Base-by-base conservation (phyloP, 805 yeast genomes). In the Zygosaccharomyces gambellarensis region DNA sequence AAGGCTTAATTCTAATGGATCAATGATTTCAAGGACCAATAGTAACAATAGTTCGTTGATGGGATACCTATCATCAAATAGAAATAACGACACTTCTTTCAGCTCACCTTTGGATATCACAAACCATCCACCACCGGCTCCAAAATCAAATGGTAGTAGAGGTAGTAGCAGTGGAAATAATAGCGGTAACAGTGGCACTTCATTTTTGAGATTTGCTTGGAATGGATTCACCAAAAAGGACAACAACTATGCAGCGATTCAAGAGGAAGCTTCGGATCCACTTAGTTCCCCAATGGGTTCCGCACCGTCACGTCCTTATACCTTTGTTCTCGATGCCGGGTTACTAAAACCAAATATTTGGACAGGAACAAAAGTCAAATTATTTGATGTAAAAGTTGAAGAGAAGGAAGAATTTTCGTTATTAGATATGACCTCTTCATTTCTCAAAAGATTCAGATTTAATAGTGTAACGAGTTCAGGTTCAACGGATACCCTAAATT, bases 321-420 rank as follows among this genome's bases (percentile, higher is more conserved):
- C 34, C 22, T 50, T 68, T 54, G 60, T 64, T 1, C 29, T 60
- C 1, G 69, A 67, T 22, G 52, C 62, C 2, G 64, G 71, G 2
- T 39, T 71, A 3, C 56, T 71, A 9, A 63, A 67, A 45, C 62
- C 70, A 3, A 80, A 81, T 50, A 71, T 76, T 11, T 83, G 86
- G 86, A 68, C 71, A 17, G 70, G 70, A 8, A 79, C 86, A 3
- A 54, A 67, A 14, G 67, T 83, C 14, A 71, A 62, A 53, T 70
- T 83, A 42, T 83, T 85, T 63, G 71, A 70, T 36, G 69, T 82
- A 8, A 71, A 68, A 51, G 71, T 65, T 41, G 64, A 66, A 4
- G 67, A 62, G n/a, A 67, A 66, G 29, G 71, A 65, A 36, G 74
- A 69, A 48, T 64, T 62, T 23, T 77, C 80, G 5, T 60, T 73